These are phyloP conservation scores for Trichomonas gallinae DNA, from an alignment of 208 protist genomes.

Conservation along the genomic window DNA sequence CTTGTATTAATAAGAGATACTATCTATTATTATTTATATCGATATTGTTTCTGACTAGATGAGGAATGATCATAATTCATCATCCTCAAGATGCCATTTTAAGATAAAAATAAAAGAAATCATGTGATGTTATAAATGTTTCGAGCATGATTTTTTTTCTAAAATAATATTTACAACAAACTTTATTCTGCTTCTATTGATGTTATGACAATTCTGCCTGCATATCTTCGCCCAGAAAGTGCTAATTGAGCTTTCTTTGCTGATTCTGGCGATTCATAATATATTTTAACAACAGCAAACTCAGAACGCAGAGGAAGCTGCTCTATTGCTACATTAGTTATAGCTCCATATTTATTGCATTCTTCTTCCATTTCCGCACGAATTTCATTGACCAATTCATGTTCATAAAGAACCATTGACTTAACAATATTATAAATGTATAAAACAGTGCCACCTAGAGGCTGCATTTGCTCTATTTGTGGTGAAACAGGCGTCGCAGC, in stretches of 20 bases:
- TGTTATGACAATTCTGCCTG: constrained; percentile 6
- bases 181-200: neutral
- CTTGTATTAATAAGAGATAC: too few relatives aligned
- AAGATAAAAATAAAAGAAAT: too few relatives aligned
- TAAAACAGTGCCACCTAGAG: neutral
- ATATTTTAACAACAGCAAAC: neutral
- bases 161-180: too few relatives aligned
- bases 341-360: neutral
- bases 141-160: too few relatives aligned
- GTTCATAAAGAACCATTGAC: neutral
- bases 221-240: neutral
- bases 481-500: neutral
- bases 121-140: too few relatives aligned
- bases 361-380: neutral
- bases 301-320: neutral
- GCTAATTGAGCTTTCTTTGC: neutral
- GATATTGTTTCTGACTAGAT: too few relatives aligned
- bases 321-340: neutral
- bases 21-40: too few relatives aligned
- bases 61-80: too few relatives aligned
- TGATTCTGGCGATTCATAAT: neutral
- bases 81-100: too few relatives aligned
- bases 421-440: neutral
- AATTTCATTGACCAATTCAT: neutral
- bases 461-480: neutral